phyloP scores from a whole-genome alignment of 1,284 basidiomycete species.

The Microstroma glucosiphilum region DNA sequence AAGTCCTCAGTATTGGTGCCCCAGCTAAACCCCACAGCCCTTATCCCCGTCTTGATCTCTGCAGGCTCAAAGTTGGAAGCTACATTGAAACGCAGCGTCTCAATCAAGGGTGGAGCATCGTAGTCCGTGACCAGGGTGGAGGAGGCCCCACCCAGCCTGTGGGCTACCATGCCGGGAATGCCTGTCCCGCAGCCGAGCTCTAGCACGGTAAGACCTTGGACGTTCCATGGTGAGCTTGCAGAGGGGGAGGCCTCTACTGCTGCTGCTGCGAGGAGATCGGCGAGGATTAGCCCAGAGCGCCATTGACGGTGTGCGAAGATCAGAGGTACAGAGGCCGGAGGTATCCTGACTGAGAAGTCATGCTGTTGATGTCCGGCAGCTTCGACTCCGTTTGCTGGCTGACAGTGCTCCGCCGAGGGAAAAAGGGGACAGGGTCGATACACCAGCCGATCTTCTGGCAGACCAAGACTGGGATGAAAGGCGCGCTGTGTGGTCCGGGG shows the following conservation, averaged over 20 bases:
- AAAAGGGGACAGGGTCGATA: constrained; percentile 1
- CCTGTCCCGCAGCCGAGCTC: constrained; percentile 45
- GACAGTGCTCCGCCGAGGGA: not conserved
- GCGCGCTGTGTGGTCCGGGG: not conserved
- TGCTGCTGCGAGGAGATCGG: constrained; percentile 30
- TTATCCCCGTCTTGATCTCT: constrained; percentile 3
- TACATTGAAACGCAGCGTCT: constrained; percentile 37
- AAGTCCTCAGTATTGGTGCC: constrained; percentile 19
- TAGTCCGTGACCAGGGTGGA: constrained; percentile 36
- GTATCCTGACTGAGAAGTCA: constrained; percentile 32
- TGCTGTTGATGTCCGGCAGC: not conserved
- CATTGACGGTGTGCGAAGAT: constrained; percentile 49
- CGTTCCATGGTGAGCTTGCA: constrained; percentile 17
- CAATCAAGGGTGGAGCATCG: constrained; percentile 36
- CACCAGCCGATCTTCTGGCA: not conserved
- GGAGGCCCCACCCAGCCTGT: not conserved
- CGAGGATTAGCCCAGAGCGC: constrained; percentile 47
- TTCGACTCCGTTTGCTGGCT: not conserved
- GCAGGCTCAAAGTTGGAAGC: constrained; percentile 13
- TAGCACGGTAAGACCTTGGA: constrained; percentile 20
- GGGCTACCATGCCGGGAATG: constrained; percentile 11
- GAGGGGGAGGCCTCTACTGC: not conserved
- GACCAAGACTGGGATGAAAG: constrained; percentile 1
- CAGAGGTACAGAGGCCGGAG: constrained; percentile 40
- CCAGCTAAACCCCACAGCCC: constrained; percentile 42